Evolutionary conservation across 169 alveolate genomes (phyloP), one percentile per base, ranked within the genome.

Genomic region (Blepharisma undulans): DNA sequence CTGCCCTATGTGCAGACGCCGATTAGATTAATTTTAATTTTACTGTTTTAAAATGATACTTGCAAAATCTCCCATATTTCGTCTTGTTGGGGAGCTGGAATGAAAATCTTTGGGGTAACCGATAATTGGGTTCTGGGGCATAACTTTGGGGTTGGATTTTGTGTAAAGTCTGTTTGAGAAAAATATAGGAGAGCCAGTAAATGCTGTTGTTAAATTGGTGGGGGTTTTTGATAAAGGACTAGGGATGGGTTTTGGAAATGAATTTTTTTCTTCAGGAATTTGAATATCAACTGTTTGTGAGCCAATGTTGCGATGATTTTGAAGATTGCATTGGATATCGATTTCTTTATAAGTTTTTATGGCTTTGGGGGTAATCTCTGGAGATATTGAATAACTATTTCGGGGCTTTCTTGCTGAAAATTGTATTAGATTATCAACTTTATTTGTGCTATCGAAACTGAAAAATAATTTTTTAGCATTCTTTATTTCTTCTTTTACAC

Each of bases 1-100:
- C 12, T 93, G 95, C 85, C 95, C 95, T 0, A 60, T 80, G 10
- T 93, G 95, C 76, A 32, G 72, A 91, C 34, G 60, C 25, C 66
- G 12, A 48, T 48, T 48, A 48, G 66, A 48, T 48, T 48, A 48
- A 48, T 48, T 48, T 48, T 48, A 48, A 48, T 48, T 48, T 48
- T 48, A 48, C 12, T 48, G 66, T 48, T 48, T 48, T 48, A 48
- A 48, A 48, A 48, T 48, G 12, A 48, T 48, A 48, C 66, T 48
- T 48, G 66, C 66, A 18, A 48, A 48, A 48, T 48, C 66, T 48
- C 66, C 66, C 66, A 48, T 48, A 48, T 48, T 48, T 48, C 66
- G 66, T 48, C 66, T 48, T 48, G 66, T 48, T 48, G 66, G 66
- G 66, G 66, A 48, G 66, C 14, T 48, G 14, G 66, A 48, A 18